Evolutionary conservation across 2,329 filamentous ascomycete genomes (phyloP).

Genomic region (Aspergillus uvarum): DNA sequence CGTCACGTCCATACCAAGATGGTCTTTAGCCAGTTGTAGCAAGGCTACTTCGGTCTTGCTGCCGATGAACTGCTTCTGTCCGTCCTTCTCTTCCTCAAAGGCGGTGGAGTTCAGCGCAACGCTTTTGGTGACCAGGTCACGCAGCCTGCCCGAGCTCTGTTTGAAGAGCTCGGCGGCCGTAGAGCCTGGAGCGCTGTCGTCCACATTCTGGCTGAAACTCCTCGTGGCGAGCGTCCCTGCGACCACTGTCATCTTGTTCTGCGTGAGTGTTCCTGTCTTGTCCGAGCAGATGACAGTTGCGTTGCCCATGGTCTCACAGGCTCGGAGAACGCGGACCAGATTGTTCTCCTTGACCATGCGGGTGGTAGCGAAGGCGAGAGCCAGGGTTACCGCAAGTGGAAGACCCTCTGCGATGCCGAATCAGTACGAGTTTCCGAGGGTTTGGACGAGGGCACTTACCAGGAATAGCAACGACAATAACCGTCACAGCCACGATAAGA

Average conservation of each 20-base stretch:
- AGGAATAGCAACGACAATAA: constrained; percentile 76
- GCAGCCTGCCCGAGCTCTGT: constrained; percentile 32
- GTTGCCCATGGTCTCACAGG: constrained; percentile 80
- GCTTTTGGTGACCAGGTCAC: constrained; percentile 42
- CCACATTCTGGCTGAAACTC: constrained; percentile 51
- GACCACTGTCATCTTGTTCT: constrained; percentile 75
- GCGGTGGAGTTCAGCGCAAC: constrained; percentile 63
- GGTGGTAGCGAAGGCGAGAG: constrained; percentile 73
- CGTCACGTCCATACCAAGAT: constrained; percentile 66
- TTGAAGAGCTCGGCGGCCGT: constrained; percentile 31
- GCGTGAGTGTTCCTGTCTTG: constrained; percentile 73
- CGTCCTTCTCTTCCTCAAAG: constrained; percentile 72
- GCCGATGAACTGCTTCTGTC: constrained; percentile 66
- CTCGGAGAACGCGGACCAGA: constrained; percentile 71
- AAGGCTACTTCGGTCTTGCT: constrained; percentile 77
- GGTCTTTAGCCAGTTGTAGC: constrained; percentile 65
- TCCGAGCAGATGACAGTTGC: constrained; percentile 78
- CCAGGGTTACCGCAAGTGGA: constrained; percentile 74
- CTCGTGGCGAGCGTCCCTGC: constrained; percentile 66
- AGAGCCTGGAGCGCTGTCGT: constrained; percentile 20
- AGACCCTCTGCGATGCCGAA: constrained; percentile 62
- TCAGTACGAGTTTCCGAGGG: constrained; percentile 11
- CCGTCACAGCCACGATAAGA: constrained; percentile 75
- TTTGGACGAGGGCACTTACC: constrained; percentile 26
- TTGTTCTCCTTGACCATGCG: constrained; percentile 78